Percentiles rank a stretch among this genome's conserved stretches.
Evolutionary conservation across 805 yeast species (phyloP).

Genomic region (Saccharomycopsis sp.): DNA sequence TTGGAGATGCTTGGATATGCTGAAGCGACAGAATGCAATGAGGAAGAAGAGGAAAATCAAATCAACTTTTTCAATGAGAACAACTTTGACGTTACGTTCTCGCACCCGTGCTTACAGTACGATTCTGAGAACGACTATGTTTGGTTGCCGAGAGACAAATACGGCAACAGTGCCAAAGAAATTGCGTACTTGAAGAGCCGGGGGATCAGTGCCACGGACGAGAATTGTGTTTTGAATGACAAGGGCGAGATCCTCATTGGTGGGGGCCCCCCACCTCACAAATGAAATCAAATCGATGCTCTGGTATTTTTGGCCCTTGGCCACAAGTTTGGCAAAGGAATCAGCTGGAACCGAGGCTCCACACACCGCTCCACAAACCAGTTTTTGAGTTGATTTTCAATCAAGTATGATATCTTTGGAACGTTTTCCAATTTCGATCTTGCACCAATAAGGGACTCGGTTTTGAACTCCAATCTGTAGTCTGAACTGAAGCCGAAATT

Average conservation of each 20-base stretch:
- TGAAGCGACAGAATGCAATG: conserved; percentile 20
- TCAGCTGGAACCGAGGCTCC: conserved; percentile 85
- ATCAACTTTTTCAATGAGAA: conserved; percentile 11
- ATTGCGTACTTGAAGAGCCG: conserved; percentile 21
- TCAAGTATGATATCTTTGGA: conserved; percentile 79
- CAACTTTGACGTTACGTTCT: conserved; percentile 20
- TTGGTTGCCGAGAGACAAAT: conserved; percentile 37
- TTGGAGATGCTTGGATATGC: conserved; percentile 15
- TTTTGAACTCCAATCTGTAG: conserved; percentile 78
- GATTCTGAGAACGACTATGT: conserved; percentile 24
- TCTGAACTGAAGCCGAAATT: conserved; percentile 90
- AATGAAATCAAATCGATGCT: conserved; percentile 20
- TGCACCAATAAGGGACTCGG: conserved; percentile 86
- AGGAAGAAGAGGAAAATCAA: conserved; percentile 4
- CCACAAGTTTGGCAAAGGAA: conserved; percentile 82
- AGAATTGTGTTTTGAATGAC: conserved; percentile 20
- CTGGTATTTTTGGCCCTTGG: conserved; percentile 55
- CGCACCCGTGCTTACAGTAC: conserved; percentile 20
- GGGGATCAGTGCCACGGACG: conserved; percentile 23
- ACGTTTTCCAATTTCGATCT: conserved; percentile 86
- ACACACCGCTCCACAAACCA: conserved; percentile 93
- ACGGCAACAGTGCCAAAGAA: conserved; percentile 28
- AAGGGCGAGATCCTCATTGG: conserved; percentile 24
- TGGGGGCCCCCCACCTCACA: conserved; percentile 7
- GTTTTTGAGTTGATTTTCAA: conserved; percentile 71